Base-by-base conservation (phyloP, 2,329 filamentous ascomycete species). In the Corynespora cassiicola region DNA sequence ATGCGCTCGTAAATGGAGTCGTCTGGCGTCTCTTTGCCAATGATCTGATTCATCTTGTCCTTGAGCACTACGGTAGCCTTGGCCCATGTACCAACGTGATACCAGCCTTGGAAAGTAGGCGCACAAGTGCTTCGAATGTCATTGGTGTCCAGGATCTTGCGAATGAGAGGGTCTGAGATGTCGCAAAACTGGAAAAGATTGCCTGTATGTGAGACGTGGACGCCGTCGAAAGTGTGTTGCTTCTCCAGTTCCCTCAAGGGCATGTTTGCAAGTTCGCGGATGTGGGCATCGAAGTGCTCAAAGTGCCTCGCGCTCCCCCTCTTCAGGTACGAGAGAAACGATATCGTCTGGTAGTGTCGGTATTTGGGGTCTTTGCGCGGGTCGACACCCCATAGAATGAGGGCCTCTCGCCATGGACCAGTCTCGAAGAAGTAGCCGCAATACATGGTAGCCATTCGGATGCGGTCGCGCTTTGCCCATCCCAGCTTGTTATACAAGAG, bases 131-230 rank as follows among this genome's bases (percentile, higher is more conserved):
- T 49, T 21, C 69, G 64, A 2, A 76, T 61, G 5, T 82, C 75
- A 0, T 84, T 75, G 0, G 81, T 79, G 14, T 84, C 78, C 24
- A 96, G 76, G 3, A 96, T 72, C 8, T 75, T 67, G 1, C 75
- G 72, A 1, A 97, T 75, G 1, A 91, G 61, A 0, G 90, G 88
- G 56, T 97, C 92, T 0, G 82, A 86, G 37, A 97, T 86, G 65
- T 99, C 94, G 71, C 90, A 95, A 17, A 95, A 80, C 74, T 97
- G 94, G 87, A 90, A 99, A 32, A 94, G 85, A 58, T 94, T 94
- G 24, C 90, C 90, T 58, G 96, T 90, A 1, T 81, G 80, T 11
- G 82, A 82, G 37, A 92, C 82, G 2, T 78, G 79, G 42, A 83
- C 76, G 30, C 92, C 92, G 45, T 95, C 89, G 67, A 96, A 97